These are phyloP conservation scores for Thraustotheca clavata DNA, from an alignment of 352 stramenopile genomes.

Conservation along the genomic window DNA sequence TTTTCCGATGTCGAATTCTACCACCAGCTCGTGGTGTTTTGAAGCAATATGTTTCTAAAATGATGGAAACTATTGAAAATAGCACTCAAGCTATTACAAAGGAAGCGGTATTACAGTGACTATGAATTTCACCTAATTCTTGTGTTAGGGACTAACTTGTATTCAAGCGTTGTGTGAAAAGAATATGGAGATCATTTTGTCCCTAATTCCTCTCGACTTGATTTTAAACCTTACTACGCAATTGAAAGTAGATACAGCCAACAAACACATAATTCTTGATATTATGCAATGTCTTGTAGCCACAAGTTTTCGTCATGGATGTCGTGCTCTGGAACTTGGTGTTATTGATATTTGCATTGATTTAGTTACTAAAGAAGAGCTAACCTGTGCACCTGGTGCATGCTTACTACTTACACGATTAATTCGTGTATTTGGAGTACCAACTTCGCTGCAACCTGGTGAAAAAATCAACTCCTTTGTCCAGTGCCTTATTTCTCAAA, in stretches of 20 bases:
- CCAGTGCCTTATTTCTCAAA: neutral
- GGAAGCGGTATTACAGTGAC: too few species aligned
- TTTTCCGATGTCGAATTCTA: neutral
- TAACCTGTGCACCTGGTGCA: neutral
- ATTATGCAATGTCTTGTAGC: neutral
- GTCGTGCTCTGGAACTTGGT: neutral
- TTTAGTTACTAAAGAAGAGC: neutral
- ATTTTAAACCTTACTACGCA: neutral
- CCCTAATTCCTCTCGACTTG: neutral
- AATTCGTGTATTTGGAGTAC: neutral
- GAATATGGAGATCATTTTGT: neutral
- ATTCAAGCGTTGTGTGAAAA: neutral
- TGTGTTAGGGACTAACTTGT: neutral
- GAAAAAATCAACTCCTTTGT: neutral
- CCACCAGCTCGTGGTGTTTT: neutral
- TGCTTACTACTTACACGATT: neutral
- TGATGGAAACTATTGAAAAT: neutral
- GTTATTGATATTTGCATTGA: neutral
- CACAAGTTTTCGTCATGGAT: neutral
- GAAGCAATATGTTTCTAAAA: neutral
- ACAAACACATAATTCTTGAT: neutral
- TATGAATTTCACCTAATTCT: too few species aligned
- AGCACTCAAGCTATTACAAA: too few species aligned
- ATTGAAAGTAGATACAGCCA: neutral
- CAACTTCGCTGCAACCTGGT: neutral